Percentiles rank a stretch among this genome's conserved stretches.
These are phyloP conservation scores for Hsuehochloa calcarea DNA, from an alignment of 176 grass and related monocot species.

Conservation along the genomic window DNA sequence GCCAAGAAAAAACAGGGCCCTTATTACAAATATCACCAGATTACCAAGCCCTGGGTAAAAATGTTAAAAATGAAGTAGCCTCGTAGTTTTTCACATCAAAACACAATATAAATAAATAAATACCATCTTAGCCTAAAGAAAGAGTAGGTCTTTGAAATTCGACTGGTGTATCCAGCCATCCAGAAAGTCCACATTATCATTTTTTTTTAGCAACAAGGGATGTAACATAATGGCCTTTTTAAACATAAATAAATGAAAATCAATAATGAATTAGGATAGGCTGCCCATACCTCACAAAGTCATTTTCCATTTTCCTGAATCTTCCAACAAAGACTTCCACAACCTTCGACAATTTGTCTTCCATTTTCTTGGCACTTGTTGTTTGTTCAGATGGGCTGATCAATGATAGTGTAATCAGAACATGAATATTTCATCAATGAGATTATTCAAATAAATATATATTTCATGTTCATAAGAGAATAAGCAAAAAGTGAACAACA, in stretches of 20 bases:
- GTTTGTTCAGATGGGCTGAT: constrained; percentile 59
- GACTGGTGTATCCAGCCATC: background rate
- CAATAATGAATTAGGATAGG: constrained; percentile 1
- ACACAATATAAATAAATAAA: background rate
- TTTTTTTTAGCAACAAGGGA: background rate
- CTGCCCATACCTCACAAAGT: constrained; percentile 62
- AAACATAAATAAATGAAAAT: constrained; percentile 16
- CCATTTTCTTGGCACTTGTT: constrained; percentile 52
- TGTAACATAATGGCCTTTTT: background rate
- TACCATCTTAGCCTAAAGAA: background rate
- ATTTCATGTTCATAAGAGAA: constrained; percentile 14
- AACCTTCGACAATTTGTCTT: constrained; percentile 59
- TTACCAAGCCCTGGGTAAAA: background rate
- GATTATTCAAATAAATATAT: background rate
- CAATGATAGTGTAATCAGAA: constrained; percentile 43
- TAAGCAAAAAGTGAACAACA: background rate
- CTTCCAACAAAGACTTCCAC: constrained; percentile 78
- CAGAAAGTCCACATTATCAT: background rate
- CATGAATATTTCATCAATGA: constrained; percentile 18
- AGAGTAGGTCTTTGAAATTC: background rate
- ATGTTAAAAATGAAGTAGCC: background rate
- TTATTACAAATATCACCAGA: background rate
- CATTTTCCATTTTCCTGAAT: constrained; percentile 70
- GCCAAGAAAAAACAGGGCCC: background rate
- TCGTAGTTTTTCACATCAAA: background rate